Evolutionary conservation across 163 green algal species (phyloP).

Genomic region (Chlamydomonas reinhardtii): DNA sequence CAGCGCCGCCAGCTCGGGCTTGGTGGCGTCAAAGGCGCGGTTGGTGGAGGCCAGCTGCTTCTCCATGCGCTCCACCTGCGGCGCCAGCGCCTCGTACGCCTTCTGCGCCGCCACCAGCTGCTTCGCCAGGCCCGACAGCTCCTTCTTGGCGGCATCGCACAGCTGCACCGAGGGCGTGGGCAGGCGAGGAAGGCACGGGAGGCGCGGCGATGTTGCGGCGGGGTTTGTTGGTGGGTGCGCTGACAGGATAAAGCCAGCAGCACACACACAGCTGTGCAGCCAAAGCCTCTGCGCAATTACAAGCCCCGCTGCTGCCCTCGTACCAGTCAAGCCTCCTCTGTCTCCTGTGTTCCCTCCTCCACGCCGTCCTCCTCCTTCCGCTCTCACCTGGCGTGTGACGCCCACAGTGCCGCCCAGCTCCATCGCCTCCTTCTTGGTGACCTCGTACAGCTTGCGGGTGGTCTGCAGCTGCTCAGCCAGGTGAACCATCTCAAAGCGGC

Average conservation of each 20-base stretch:
- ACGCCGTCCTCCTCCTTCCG: too few relatives aligned
- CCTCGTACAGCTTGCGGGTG: slow-evolving; percentile 40
- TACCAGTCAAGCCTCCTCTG: too few relatives aligned
- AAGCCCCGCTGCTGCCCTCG: too few relatives aligned
- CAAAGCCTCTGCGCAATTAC: too few relatives aligned
- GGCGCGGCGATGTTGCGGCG: too few relatives aligned
- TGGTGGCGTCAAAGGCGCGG: slow-evolving; percentile 25
- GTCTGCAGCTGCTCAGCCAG: slow-evolving; percentile 37
- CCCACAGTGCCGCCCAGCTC: slow-evolving; percentile 30
- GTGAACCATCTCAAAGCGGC: slow-evolving; percentile 32
- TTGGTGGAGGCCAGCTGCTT: slow-evolving; percentile 20
- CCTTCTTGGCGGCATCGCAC: slow-evolving; percentile 32
- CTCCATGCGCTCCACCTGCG: slow-evolving; percentile 40
- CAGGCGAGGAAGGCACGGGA: too few relatives aligned
- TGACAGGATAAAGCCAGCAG: too few relatives aligned
- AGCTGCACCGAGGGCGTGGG: slow-evolving; percentile 24
- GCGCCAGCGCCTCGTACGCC: slow-evolving; percentile 42
- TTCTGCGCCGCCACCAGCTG: slow-evolving; percentile 22
- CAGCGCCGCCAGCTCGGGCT: slow-evolving; percentile 31
- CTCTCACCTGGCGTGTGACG: slow-evolving; percentile 24
- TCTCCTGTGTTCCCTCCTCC: too few relatives aligned
- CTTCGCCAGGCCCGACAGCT: not conserved
- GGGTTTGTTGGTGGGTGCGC: too few relatives aligned
- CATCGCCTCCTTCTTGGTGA: slow-evolving; percentile 25
- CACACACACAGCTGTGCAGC: too few relatives aligned